These are phyloP conservation scores for Elsinoe ampelina DNA, from an alignment of 2,329 filamentous ascomycete species.

Conservation along the genomic window DNA sequence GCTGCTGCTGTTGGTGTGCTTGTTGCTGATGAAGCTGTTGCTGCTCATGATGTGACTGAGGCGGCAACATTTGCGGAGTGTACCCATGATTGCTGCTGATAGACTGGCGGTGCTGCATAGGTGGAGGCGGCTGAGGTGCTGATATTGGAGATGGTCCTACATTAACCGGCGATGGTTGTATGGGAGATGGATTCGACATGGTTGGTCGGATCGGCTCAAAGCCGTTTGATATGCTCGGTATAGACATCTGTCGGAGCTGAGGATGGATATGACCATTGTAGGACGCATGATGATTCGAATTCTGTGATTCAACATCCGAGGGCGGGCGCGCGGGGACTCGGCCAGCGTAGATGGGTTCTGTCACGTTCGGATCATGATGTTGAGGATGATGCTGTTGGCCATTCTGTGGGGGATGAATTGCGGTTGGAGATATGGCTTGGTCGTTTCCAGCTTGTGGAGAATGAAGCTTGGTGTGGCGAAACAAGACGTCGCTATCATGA, in stretches of 20 bases:
- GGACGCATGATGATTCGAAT: neutral
- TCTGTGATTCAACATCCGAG: slow-evolving; percentile 5
- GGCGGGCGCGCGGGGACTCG: neutral
- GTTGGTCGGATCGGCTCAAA: neutral
- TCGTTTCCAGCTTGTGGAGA: slow-evolving; percentile 24
- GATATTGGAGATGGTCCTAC: neutral
- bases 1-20: slow-evolving; percentile 23
- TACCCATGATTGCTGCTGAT: slow-evolving; percentile 4
- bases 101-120: slow-evolving; percentile 11
- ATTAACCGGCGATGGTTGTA: neutral
- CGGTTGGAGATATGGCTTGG: slow-evolving; percentile 29
- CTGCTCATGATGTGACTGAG: slow-evolving; percentile 16
- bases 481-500: slow-evolving; percentile 38
- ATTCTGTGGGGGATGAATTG: slow-evolving; percentile 22
- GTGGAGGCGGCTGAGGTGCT: neutral
- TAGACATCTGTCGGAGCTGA: neutral
- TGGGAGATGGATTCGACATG: slow-evolving; percentile 4
- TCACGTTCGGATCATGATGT: neutral
- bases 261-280: slow-evolving; percentile 12
- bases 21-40: slow-evolving; percentile 25
- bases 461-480: slow-evolving; percentile 44
- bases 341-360: neutral
- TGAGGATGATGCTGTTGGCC: slow-evolving; percentile 6
- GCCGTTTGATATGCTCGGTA: neutral
- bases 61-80: slow-evolving; percentile 7